Percentiles rank a stretch among this genome's conserved stretches.
Conservation (phyloP, 2,329 filamentous ascomycete species). For the Rhynchosporium graminicola region DNA sequence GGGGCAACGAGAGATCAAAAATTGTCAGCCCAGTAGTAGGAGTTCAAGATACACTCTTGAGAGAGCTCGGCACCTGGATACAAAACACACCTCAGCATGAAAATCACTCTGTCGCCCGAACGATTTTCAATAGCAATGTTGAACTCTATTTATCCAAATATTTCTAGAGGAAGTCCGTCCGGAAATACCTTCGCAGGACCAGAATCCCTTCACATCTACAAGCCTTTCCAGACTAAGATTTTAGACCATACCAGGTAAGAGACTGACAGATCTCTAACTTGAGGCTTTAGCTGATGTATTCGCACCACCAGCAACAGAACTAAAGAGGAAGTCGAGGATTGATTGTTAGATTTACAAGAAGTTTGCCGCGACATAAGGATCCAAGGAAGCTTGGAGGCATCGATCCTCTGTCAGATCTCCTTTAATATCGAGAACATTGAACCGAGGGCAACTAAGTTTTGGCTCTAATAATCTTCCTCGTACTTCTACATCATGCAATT, state of each 20-base stretch:
- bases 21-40: too few relatives aligned
- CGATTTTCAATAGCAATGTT: background rate
- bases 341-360: background rate
- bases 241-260: background rate
- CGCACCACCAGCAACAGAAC: background rate
- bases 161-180: background rate
- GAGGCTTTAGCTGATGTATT: constrained; percentile 1
- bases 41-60: background rate
- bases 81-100: background rate
- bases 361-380: background rate
- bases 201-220: background rate
- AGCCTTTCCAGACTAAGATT: background rate
- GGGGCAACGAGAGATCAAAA: too few relatives aligned
- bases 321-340: background rate
- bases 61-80: too few relatives aligned
- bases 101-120: too few relatives aligned
- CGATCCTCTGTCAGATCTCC: too few relatives aligned
- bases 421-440: too few relatives aligned
- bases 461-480: too few relatives aligned
- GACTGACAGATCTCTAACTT: background rate
- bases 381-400: too few relatives aligned
- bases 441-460: too few relatives aligned
- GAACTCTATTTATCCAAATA: background rate
- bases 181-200: background rate
- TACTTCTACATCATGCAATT: too few relatives aligned